Conservation (phyloP, 176 grass and related monocot genomes). For the Chrysopogon serrulatus region DNA sequence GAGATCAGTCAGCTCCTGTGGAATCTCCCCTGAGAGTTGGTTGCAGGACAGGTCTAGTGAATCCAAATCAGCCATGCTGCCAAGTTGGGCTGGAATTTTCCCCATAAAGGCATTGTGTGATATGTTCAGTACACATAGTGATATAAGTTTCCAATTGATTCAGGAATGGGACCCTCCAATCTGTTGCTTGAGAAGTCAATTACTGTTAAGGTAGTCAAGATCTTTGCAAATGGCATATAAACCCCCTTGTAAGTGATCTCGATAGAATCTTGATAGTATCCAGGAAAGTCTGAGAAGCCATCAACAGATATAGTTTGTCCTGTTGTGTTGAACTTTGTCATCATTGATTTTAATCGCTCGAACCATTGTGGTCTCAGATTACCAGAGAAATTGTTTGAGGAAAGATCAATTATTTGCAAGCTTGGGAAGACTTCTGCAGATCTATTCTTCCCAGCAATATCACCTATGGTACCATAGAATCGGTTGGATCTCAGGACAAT, state of each 20-base stretch:
- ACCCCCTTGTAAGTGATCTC: not conserved
- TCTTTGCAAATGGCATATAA: not conserved
- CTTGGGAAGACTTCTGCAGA: not conserved
- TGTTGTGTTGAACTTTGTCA: not conserved
- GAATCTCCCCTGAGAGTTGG: not conserved
- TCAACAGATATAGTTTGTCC: not conserved
- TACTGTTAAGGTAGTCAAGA: not conserved
- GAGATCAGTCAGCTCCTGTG: slow-evolving; percentile 8
- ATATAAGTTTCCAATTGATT: not conserved
- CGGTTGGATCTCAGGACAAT: slow-evolving; percentile 8
- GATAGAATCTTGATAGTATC: not conserved
- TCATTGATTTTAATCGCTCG: not conserved
- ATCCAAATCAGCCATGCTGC: not conserved
- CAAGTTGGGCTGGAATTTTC: not conserved
- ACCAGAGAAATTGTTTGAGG: not conserved
- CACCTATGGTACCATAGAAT: not conserved
- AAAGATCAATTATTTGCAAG: slow-evolving; percentile 30
- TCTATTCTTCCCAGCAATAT: not conserved
- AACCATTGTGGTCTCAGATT: slow-evolving; percentile 3
- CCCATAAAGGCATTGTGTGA: not conserved
- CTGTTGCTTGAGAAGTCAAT: not conserved
- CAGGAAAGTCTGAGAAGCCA: no score
- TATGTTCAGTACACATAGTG: not conserved
- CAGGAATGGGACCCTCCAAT: not conserved
- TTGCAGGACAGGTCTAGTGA: slow-evolving; percentile 17